These are phyloP conservation scores for Xylariaceae sp. DNA, from an alignment of 2,329 filamentous ascomycete genomes.

Conservation along the genomic window DNA sequence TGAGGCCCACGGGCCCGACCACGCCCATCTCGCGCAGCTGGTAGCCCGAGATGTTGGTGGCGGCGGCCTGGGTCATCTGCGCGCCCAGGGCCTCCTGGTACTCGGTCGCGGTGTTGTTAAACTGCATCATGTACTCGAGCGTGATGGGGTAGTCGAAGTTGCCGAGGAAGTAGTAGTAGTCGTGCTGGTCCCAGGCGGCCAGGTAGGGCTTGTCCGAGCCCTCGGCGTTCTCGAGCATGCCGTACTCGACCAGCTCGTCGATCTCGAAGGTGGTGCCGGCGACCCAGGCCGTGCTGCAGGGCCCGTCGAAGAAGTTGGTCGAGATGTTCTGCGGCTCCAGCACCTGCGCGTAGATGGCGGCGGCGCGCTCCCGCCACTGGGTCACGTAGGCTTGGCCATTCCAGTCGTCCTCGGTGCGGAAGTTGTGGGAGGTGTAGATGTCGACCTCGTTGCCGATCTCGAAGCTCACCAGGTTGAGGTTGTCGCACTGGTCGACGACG, in stretches of 20 bases:
- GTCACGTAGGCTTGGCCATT: slow-evolving; percentile 33
- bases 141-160: slow-evolving; percentile 29
- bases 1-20: slow-evolving; percentile 39
- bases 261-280: slow-evolving; percentile 39
- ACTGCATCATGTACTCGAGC: slow-evolving; percentile 34
- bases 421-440: slow-evolving; percentile 30
- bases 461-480: slow-evolving; percentile 20
- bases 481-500: slow-evolving; percentile 15
- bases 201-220: slow-evolving; percentile 23
- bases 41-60: slow-evolving; percentile 36
- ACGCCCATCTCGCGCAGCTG: slow-evolving; percentile 43
- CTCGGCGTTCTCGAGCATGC: slow-evolving; percentile 28
- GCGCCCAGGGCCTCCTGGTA: slow-evolving; percentile 35
- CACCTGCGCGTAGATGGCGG: slow-evolving; percentile 35
- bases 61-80: slow-evolving; percentile 33
- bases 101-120: slow-evolving; percentile 37
- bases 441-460: slow-evolving; percentile 26
- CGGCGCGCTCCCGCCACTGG: slow-evolving; percentile 37
- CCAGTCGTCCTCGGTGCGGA: slow-evolving; percentile 34
- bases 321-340: slow-evolving; percentile 31
- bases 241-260: slow-evolving; percentile 29
- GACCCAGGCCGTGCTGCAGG: slow-evolving; percentile 40
- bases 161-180: slow-evolving; percentile 45
- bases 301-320: slow-evolving; percentile 40
- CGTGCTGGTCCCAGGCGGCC: slow-evolving; percentile 41